Base-by-base conservation (phyloP, 208 protist genomes). In the Crithidia thermophila region DNA sequence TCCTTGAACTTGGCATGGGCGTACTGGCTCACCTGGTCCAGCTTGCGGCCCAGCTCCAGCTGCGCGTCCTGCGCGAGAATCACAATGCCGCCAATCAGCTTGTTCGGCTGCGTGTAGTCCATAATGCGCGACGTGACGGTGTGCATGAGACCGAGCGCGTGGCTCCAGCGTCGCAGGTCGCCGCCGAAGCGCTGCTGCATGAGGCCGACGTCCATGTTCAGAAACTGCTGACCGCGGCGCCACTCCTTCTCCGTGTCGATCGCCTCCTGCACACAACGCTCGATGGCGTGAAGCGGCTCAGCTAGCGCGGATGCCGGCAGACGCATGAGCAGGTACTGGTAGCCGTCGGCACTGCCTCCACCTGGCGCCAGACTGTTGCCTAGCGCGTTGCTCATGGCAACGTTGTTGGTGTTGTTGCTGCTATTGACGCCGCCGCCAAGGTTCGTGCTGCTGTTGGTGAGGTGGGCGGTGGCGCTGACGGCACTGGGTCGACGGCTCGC, bases 51-150 rank as follows among this genome's bases (percentile, higher is more conserved):
- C 37, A 96, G 78, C 55, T 94, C 88, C 21, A 83, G 82, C 75
- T 96, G 91, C 30, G 88, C 91, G 14, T 94, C 91, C 56, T 90
- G 84, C 20, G 91, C 88, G 21, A 91, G 46, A 43, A 94, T 88
- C 33, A 94, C 75, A 43, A 96, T 91, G 43, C 91, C 91, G 43
- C 91, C 91, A 20, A 94, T 71, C 18, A 93, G 79, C 49, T 77
- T 92, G 79, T 88, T 91, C 4, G 91, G 91, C 78, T 92, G 87
- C 31, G 91, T 96, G 75, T 85, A 88, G 73, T 96, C 88, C 86
- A 96, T 94, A 31, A 89, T 81, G 55, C 73, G 75, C 3, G 56
- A 67, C 5, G 85, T 89, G 21, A 96, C 70, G 25, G 77, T 74
- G 31, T 84, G 81, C 72, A 94, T 90, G 37, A 88, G 72, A 11